Evolutionary conservation across 73 alveolate genomes (phyloP).

Genomic region (Paraurostyla sp.): DNA sequence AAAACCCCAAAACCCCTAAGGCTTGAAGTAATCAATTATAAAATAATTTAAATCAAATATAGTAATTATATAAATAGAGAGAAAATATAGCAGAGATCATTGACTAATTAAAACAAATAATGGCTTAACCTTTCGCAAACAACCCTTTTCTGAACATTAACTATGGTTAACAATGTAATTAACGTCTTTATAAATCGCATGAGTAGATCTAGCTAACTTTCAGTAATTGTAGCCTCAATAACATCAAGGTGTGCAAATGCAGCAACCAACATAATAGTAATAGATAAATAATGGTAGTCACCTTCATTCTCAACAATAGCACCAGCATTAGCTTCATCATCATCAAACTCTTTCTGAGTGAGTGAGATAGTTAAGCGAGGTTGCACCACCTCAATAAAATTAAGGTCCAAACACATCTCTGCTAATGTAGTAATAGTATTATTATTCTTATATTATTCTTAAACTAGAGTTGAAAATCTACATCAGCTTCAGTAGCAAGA

Average conservation of each 20-base stretch:
- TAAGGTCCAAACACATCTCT: not conserved
- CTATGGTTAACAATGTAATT: constrained; percentile 31
- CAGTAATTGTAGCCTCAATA: not conserved
- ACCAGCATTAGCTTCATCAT: not conserved
- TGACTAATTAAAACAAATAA: no score
- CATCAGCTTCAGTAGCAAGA: no score
- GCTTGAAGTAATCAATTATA: no score
- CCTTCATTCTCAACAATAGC: not conserved
- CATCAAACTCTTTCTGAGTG: not conserved
- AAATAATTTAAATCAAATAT: no score
- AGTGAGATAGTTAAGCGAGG: constrained; percentile 33
- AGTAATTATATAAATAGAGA: no score
- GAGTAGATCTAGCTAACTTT: constrained; percentile 5
- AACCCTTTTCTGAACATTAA: constrained; percentile 6
- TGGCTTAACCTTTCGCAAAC: constrained; percentile 36
- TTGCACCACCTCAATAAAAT: not conserved
- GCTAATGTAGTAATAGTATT: not conserved
- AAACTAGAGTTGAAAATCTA: no score
- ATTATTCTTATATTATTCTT: not conserved
- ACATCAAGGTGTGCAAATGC: not conserved
- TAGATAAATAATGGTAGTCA: no score
- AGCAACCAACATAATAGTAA: not conserved
- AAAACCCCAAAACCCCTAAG: no score
- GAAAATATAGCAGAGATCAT: no score
- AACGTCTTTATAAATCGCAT: not conserved